Base-by-base conservation (phyloP, 768 basidiomycete genomes). In the Austroboletus festivus region DNA sequence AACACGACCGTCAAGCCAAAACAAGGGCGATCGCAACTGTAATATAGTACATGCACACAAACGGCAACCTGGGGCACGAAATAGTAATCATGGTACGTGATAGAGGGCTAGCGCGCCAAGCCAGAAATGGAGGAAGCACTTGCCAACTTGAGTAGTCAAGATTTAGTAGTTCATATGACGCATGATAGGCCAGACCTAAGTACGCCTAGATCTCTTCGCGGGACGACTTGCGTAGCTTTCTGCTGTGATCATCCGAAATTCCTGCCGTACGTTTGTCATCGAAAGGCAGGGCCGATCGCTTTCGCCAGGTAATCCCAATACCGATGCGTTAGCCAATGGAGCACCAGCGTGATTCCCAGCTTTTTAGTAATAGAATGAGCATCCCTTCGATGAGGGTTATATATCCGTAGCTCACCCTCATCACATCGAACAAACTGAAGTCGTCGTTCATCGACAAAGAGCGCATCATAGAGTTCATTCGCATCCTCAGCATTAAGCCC, bases 381-480 rank as follows among this genome's bases (percentile, higher is more conserved):
- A 34, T 5, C 16, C 33, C 12, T 34, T 15, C 26, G 11, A 28
- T 28, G 12, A 7, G 7, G 20, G 26, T 11, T 0, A 22, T 7
- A 8, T 12, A 5, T 1, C 15, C 12, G 18, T 0, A 23, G 12
- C 48, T 12, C 24, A 48, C 44, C 34, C 0, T 42, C 45, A 0
- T 1, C 5, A 5, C 19, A 24, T 35, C 5, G 34, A 24, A 45
- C 43, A 18, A 52, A 52, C 39, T 19, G 46, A 35, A 51, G 12
- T n/a, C 39, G n/a, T n/a, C n/a, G 49, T 2, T n/a, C 47, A 20
- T 49, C 38, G 1, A 13, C 8, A 8, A 52, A 56, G 16, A 56
- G 49, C 6, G 46, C 53, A 18, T 46, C 13, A 3, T 56, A n/a
- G 1, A 56, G 54, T 15, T 38, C 51, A 22, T 48, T 31, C 0